Conservation (phyloP, 2,329 filamentous ascomycete genomes). For the Aspergillus fijiensis region DNA sequence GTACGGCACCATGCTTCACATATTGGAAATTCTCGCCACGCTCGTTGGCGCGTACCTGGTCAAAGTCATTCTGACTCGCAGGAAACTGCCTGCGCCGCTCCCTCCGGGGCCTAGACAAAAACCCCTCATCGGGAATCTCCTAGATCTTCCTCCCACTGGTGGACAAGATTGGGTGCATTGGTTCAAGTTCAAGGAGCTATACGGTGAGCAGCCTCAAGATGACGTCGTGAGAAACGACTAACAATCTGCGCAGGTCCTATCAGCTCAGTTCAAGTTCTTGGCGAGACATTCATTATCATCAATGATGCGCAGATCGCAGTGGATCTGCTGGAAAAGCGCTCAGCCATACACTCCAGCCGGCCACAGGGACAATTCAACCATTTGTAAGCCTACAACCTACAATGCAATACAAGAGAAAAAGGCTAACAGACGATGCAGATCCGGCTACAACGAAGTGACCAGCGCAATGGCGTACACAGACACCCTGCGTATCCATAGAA, state of each 20-base stretch:
- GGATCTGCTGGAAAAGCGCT: slow-evolving; percentile 39
- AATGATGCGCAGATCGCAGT: slow-evolving; percentile 33
- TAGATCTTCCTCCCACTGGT: slow-evolving; percentile 46
- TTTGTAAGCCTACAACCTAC: slow-evolving; percentile 30
- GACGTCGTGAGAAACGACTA: not conserved
- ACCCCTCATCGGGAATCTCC: slow-evolving; percentile 52
- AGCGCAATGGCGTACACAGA: slow-evolving; percentile 39
- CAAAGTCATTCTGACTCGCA: not conserved
- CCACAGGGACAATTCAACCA: slow-evolving; percentile 36
- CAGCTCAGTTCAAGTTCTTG: slow-evolving; percentile 40
- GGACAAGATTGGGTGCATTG: slow-evolving; percentile 45
- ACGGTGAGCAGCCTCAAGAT: slow-evolving; percentile 27
- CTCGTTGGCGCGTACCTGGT: not conserved
- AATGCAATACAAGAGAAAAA: not conserved
- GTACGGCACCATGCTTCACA: not conserved
- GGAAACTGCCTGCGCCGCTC: slow-evolving; percentile 22
- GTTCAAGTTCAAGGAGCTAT: slow-evolving; percentile 45
- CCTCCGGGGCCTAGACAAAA: slow-evolving; percentile 54
- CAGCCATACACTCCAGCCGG: slow-evolving; percentile 31
- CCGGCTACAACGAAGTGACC: slow-evolving; percentile 43
- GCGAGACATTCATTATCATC: slow-evolving; percentile 39
- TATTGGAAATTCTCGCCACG: not conserved
- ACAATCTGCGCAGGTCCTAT: slow-evolving; percentile 30
- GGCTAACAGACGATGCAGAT: slow-evolving; percentile 20
- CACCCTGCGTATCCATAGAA: slow-evolving; percentile 44